Evolutionary conservation across 192 early-diverging fungal genomes (phyloP).

Genomic region (Coemansia sp.): DNA sequence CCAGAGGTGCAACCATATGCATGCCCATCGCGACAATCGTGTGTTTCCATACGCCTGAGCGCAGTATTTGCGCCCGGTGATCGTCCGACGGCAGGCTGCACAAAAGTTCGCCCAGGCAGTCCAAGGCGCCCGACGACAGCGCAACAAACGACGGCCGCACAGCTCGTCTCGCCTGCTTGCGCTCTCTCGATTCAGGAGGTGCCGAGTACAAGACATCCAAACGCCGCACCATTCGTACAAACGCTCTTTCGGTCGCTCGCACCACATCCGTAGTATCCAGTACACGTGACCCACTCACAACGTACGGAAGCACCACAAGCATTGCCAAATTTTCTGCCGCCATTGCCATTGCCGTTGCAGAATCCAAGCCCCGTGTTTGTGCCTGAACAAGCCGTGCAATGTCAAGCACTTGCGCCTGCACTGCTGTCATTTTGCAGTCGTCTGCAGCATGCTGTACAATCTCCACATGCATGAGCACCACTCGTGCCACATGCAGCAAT

Average conservation of each 20-base stretch:
- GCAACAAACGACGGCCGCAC: slow-evolving; percentile 23
- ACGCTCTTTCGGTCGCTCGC: slow-evolving; percentile 2
- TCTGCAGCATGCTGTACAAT: slow-evolving; percentile 44
- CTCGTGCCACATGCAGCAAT: slow-evolving; percentile 19
- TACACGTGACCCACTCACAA: neutral
- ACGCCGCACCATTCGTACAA: slow-evolving; percentile 9
- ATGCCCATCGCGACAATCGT: slow-evolving; percentile 40
- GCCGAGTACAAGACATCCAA: neutral
- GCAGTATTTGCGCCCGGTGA: slow-evolving; percentile 11
- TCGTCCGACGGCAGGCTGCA: slow-evolving; percentile 3
- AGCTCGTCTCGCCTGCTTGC: slow-evolving; percentile 7
- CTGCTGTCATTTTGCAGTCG: slow-evolving; percentile 60
- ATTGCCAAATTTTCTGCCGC: slow-evolving; percentile 31
- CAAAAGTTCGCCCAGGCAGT: slow-evolving; percentile 14
- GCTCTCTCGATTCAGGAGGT: neutral
- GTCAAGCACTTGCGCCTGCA: slow-evolving; percentile 72
- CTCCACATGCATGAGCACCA: slow-evolving; percentile 22
- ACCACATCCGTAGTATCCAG: neutral
- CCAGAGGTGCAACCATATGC: slow-evolving; percentile 26
- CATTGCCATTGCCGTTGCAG: slow-evolving; percentile 15
- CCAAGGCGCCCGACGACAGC: slow-evolving; percentile 27
- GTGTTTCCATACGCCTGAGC: slow-evolving; percentile 31
- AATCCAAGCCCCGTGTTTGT: neutral
- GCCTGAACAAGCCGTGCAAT: slow-evolving; percentile 33
- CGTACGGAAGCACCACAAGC: slow-evolving; percentile 31